These are phyloP conservation scores for Pilasporangium apinafurcum DNA, from an alignment of 352 stramenopile species.

Conservation along the genomic window DNA sequence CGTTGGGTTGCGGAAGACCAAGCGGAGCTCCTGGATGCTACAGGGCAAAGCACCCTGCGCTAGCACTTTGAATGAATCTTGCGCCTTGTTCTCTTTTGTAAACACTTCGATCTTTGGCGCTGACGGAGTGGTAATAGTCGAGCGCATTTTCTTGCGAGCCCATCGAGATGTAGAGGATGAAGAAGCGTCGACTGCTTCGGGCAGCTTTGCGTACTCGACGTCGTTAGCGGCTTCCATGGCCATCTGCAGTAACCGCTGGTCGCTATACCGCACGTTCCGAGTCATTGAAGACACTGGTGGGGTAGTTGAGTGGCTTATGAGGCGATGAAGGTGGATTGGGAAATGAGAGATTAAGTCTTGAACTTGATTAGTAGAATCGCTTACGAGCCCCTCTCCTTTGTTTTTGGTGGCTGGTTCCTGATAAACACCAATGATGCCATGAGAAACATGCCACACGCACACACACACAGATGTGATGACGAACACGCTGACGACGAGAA, in stretches of 20 bases:
- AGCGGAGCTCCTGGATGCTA: constrained; percentile 5
- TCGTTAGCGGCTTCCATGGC: constrained; percentile 13
- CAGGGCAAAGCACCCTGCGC: constrained; percentile 3
- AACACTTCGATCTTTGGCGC: constrained; percentile 6
- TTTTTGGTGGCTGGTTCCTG: too few species aligned
- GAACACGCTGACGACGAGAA: too few species aligned
- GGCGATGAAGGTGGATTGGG: too few species aligned
- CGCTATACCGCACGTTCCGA: constrained; percentile 14
- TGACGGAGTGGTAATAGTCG: too few species aligned
- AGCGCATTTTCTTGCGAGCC: constrained; percentile 17
- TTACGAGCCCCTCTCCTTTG: too few species aligned
- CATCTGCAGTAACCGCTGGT: constrained; percentile 31
- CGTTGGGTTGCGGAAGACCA: constrained; percentile 8
- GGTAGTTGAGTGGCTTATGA: too few species aligned
- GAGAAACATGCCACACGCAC: too few species aligned
- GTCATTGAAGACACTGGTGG: too few species aligned
- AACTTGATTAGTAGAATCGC: too few species aligned
- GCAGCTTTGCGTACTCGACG: constrained; percentile 28
- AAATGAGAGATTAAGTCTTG: too few species aligned
- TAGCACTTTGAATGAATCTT: constrained; percentile 7
- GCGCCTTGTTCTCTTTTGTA: constrained; percentile 8
- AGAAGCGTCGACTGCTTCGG: constrained; percentile 14
- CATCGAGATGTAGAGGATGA: constrained; percentile 17
- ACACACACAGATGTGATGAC: too few species aligned
- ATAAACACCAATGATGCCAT: too few species aligned